Evolutionary conservation across 2,329 filamentous ascomycete genomes (phyloP), one percentile per base, ranked within the genome.

Genomic region (Hyphodiscus sp.): DNA sequence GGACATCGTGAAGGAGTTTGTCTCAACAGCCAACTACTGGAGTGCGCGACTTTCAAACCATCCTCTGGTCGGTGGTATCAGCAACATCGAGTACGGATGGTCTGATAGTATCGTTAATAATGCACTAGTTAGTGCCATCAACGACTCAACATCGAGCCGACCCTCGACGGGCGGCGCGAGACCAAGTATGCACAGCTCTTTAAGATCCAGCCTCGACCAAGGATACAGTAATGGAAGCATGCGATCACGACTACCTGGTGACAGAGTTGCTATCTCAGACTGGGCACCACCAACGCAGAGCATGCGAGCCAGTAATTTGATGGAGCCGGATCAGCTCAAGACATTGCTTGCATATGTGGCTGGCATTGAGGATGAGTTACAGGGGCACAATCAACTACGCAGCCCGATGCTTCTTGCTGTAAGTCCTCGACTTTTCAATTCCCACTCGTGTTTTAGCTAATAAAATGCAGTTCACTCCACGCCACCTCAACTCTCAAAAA

Each of bases 41-140:
- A 94, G 90, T 66, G 92, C 94, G 2, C 82, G 94, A 49, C 77
- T 97, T 30, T 96, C 91, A 65, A 96, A 95, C 58, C 91, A 97
- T 67, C 94, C 94, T 2, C 75, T 99, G 30, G 82, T 92, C 33
- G 94, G 94, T 53, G 92, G 91, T 53, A 88, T 99, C 62, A 95
- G 89, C 71, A 99, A 96, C 69, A 87, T 97, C 62, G 94, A 99
- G 70, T 97, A 96, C 66, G 94, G 94, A 50, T 99, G 94, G 94
- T 89, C 90, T 62, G 90, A 96, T 42, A 76, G 79, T 19, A 84
- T 96, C 56, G 84, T 96, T 64, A 83, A 72, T 48, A 68, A 66
- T 47, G 57, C 64, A 15, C 49, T 68, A 11, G 75, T 82, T 3
- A 70, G 67, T 4, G 76, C 76, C 23, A 77, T 81, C 61, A 77